Base-by-base conservation (phyloP, 225 moss, liverwort and hornwort species). In the Thuidium tamariscinum region DNA sequence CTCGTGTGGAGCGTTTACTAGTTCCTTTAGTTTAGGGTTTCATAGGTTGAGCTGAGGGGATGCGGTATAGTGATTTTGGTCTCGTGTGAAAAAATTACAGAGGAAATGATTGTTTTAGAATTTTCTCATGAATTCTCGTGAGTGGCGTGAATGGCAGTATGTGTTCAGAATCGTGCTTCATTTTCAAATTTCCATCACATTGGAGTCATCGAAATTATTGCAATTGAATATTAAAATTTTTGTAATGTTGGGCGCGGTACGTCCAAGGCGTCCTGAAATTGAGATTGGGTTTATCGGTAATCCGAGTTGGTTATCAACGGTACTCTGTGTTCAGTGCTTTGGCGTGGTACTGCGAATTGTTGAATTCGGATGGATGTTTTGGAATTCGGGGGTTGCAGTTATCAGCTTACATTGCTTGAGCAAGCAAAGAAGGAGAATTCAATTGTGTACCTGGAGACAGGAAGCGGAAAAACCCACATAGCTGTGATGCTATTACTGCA, bases 391-490 rank as follows among this genome's bases (percentile, higher is more conserved):
- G 46, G 80, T 61, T 95, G 92, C 91, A 99, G 98, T 77, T 99
- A 97, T 92, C 99, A 99, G 89, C 86, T 94, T 74, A 89, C 93
- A 84, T 90, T 96, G 77, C 90, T 97, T 55, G 95, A 96, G 81
- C 92, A 84, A 89, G 97, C 99, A 20, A 92, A 94, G 91, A 90
- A 94, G 83, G 95, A 95, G 89, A 97, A 99, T 80, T 93, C 84
- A 29, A 99, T 99, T 36, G 91, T 96, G 68, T 95, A 93, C 75
- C 87, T 99, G 92, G 97, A 97, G 89, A 97, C 99, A 73, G 99
- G 99, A 74, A 90, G 91, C 62, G 97, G 99, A 39, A 99, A 99
- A 90, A 99, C 99, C 37, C 91, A 92, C 79, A 92, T 99, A 74
- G 91, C 94, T 61, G 95, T 95, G 69, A 92, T 97, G 91, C 91